These are phyloP conservation scores for Laetiporus sulphureus DNA, from an alignment of 1,284 basidiomycete species.

Conservation along the genomic window DNA sequence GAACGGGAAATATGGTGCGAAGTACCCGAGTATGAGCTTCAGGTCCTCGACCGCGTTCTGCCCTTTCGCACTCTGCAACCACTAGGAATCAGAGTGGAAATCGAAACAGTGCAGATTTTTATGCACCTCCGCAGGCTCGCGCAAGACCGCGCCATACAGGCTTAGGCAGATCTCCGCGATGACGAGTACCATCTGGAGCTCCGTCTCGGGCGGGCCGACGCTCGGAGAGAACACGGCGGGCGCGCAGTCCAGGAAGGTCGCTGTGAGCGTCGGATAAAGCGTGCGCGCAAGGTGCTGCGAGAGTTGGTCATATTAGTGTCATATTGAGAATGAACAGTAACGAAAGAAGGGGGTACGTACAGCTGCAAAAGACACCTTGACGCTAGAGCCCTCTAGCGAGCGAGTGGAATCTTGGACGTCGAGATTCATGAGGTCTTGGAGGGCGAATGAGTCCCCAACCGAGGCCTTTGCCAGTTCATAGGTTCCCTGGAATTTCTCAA, in stretches of 20 bases:
- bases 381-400: constrained; percentile 7
- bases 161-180: constrained; percentile 56
- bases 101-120: neutral
- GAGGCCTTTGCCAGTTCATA: constrained; percentile 15
- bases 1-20: constrained; percentile 84
- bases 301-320: neutral
- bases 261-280: constrained; percentile 69
- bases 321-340: neutral
- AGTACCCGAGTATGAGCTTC: constrained; percentile 56
- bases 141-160: constrained; percentile 56
- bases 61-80: constrained; percentile 12
- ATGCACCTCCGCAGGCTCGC: constrained; percentile 13
- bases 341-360: constrained; percentile 9
- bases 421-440: constrained; percentile 33
- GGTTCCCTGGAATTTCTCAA: constrained; percentile 20
- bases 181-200: constrained; percentile 58
- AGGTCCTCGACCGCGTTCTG: constrained; percentile 37
- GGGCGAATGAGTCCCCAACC: constrained; percentile 24
- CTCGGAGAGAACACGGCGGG: constrained; percentile 73
- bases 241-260: constrained; percentile 81
- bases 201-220: constrained; percentile 45
- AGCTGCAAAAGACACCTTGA: constrained; percentile 11
- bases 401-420: constrained; percentile 9
- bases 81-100: neutral
- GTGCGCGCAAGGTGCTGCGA: constrained; percentile 47